Base-by-base conservation (phyloP, 1,284 basidiomycete genomes). In the Abortiporus biennis region DNA sequence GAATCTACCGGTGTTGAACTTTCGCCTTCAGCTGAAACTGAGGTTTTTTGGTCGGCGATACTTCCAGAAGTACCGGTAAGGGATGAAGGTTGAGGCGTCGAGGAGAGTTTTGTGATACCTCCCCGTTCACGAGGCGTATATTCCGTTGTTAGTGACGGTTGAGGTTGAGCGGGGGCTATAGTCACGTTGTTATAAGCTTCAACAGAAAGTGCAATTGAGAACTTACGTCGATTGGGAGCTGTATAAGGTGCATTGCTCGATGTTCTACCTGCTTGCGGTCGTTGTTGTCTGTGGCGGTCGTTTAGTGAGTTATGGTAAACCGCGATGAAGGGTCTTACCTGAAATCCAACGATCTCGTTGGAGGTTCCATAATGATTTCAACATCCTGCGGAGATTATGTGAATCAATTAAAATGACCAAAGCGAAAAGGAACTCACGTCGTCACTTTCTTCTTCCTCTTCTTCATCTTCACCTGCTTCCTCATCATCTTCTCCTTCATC, bases 121-220 rank as follows among this genome's bases (percentile, higher is more conserved):
- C 80, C 82, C 34, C 91, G 73, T 46, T 87, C 76, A n/a, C 84
- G 78, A 6, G 88, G 89, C 0, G 85, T 92, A 62, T 95, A 94
- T 64, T 95, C 92, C 6, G 92, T 93, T 15, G 90, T 90, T 42
- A 92, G 69, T 45, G 85, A 76, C 1, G 81, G 78, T 36, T 69
- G 72, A 8, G 72, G 68, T 20, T 67, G 54, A 23, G 53, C 57
- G 36, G 50, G 49, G 33, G 49, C 56, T 51, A 38, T 30, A 21
- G n/a, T n/a, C n/a, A n/a, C 17, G 16, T 5, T 2, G 6, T 24
- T 15, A 9, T 29, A 4, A 30, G 36, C 16, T 47, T 22, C 47
- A 37, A 35, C 9, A 33, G n/a, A 11, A 12, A 20, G 32, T 21
- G 24, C 9, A 20, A 11, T 16, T 6, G 4, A 32, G 1, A 20